A percentile compares a stretch with the other conserved stretches of the same genome.
These are phyloP conservation scores for Cucumis sativus DNA, from an alignment of 306 rosid species.

Conservation along the genomic window Cucumber_9930_V3 NC_026656.2:331001-331500, in stretches of 20 bases:
- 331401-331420: constrained; percentile 39
- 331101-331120: background rate
- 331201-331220: background rate
- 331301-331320: background rate
- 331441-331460: constrained; percentile 95
- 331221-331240: background rate
- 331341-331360: constrained; percentile 90
- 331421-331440: constrained; percentile 78
- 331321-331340: constrained; percentile 31
- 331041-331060: background rate
- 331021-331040: background rate
- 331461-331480: constrained; percentile 79
- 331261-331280: background rate
- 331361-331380: constrained; percentile 91
- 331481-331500: constrained; percentile 50
- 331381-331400: constrained; percentile 88
- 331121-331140: too few relatives aligned
- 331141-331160: background rate
- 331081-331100: background rate
- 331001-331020: background rate
- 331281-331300: background rate
- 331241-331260: background rate
- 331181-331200: background rate
- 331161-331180: background rate
- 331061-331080: background rate